Conservation (phyloP, 768 basidiomycete species). For the Calocera viscosa region DNA sequence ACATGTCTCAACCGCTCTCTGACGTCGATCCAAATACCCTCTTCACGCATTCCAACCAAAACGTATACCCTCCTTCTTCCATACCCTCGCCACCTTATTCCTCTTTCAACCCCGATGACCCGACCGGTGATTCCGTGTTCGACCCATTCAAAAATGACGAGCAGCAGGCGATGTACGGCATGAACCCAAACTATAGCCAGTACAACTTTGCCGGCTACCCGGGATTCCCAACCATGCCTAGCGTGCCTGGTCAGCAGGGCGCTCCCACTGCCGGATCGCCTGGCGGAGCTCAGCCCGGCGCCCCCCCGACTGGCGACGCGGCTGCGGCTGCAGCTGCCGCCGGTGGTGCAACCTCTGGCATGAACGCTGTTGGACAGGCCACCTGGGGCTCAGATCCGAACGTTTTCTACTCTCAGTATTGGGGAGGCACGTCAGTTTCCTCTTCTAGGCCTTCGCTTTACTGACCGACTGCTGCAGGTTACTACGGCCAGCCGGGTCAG, state of each 20-base stretch:
- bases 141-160: neutral
- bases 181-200: conserved; percentile 73
- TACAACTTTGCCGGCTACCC: conserved; percentile 60
- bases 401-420: conserved; percentile 18
- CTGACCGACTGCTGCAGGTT: conserved; percentile 4
- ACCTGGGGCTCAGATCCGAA: conserved; percentile 38
- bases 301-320: conserved; percentile 41
- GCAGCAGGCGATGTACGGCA: conserved; percentile 71
- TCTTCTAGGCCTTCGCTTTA: neutral
- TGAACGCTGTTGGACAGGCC: conserved; percentile 80
- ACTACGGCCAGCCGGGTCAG: conserved; percentile 7
- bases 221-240: conserved; percentile 14
- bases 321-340: conserved; percentile 37
- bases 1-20: conserved; percentile 10
- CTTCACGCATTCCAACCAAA: neutral
- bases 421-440: conserved; percentile 14
- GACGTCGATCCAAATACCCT: conserved; percentile 4
- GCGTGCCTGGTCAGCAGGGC: conserved; percentile 35
- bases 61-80: neutral
- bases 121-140: neutral
- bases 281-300: conserved; percentile 50
- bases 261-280: conserved; percentile 40
- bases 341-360: conserved; percentile 41
- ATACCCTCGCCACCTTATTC: neutral
- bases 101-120: neutral